Evolutionary conservation across 495 filamentous ascomycete species (phyloP), one percentile per base, ranked within the genome.

Genomic region (Xylaria nigripes): DNA sequence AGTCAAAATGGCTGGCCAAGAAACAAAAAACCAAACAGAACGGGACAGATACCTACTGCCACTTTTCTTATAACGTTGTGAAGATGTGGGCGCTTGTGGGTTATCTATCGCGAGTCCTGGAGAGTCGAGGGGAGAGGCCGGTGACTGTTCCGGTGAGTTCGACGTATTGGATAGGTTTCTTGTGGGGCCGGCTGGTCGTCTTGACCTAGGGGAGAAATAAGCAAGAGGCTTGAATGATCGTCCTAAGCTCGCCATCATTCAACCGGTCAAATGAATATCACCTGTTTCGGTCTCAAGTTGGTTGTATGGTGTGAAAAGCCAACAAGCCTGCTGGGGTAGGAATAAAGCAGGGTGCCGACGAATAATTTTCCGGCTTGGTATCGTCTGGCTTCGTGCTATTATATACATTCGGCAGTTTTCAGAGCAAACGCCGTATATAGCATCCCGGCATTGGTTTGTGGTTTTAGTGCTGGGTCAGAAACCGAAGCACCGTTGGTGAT

Each of bases 171-270:
- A 55, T 16, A 55, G n/a, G 8, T 48, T 68, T 51, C 67, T 60
- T 25, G 56, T 55, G 21, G 64, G 67, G 18, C 61, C 63, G 34
- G 56, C 55, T 13, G 62, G 68, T 38, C 65, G 59, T 59, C 60
- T 64, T 45, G 66, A 58, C 51, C 63, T 59, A 13, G 67, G 62
- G 30, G 68, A 62, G 41, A 71, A 46, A 59, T 67, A 69, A 45
- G 64, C 68, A 57, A 63, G 58, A n/a, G 67, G 63, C 51, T 67
- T 66, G 54, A 72, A 66, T 27, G 71, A 68, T 52, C 69, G 67
- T 50, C 68, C 63, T 25, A 69, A 58, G 43, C 58, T 60, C 50
- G 66, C 59, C 66, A 69, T 69, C 23, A 22, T 58, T 19, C 13
- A 45, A 23, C 16, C n/a, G 40, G 25, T 25, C n/a, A 46, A 22